Percentiles rank a stretch among this genome's conserved stretches.
Conservation (phyloP, 2,329 filamentous ascomycete species). For the Ophiostoma australiae region DNA sequence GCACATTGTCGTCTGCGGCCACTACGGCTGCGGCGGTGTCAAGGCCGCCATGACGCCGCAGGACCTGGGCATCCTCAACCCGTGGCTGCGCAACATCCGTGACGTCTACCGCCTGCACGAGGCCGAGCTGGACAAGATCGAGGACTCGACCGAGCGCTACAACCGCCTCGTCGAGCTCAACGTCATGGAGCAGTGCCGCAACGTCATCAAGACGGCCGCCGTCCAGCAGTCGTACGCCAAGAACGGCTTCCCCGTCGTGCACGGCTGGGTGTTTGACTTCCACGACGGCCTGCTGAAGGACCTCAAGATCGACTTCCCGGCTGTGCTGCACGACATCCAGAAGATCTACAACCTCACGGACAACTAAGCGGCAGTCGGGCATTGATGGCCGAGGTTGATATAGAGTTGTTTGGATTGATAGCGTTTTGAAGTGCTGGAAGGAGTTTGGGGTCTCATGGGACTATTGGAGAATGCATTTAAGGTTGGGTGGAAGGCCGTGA, state of each 20-base stretch:
- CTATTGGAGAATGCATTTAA: too few relatives aligned
- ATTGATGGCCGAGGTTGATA: too few relatives aligned
- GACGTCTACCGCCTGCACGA: constrained; percentile 70
- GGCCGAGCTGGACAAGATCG: constrained; percentile 60
- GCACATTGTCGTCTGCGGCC: constrained; percentile 73
- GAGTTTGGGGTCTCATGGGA: background rate
- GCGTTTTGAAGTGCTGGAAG: background rate
- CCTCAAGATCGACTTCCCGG: constrained; percentile 52
- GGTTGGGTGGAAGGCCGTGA: background rate
- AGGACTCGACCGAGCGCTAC: constrained; percentile 56
- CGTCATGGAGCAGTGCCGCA: constrained; percentile 70
- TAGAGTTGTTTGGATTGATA: too few relatives aligned
- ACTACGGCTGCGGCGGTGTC: constrained; percentile 58
- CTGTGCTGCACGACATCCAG: constrained; percentile 48
- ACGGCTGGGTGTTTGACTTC: constrained; percentile 70
- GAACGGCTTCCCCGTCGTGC: constrained; percentile 63
- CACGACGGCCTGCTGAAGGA: constrained; percentile 61
- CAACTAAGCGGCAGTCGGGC: background rate
- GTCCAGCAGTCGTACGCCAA: constrained; percentile 66
- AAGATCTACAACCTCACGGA: constrained; percentile 49
- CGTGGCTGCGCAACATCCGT: constrained; percentile 69
- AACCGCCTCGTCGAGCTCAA: constrained; percentile 77
- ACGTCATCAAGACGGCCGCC: constrained; percentile 71
- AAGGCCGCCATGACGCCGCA: constrained; percentile 59
- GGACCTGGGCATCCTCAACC: constrained; percentile 66